A percentile compares a stretch with the other conserved stretches of the same genome.
These are phyloP conservation scores for Setaria viridis DNA, from an alignment of 202 grass and related monocot species.

Conservation along the genomic window DNA sequence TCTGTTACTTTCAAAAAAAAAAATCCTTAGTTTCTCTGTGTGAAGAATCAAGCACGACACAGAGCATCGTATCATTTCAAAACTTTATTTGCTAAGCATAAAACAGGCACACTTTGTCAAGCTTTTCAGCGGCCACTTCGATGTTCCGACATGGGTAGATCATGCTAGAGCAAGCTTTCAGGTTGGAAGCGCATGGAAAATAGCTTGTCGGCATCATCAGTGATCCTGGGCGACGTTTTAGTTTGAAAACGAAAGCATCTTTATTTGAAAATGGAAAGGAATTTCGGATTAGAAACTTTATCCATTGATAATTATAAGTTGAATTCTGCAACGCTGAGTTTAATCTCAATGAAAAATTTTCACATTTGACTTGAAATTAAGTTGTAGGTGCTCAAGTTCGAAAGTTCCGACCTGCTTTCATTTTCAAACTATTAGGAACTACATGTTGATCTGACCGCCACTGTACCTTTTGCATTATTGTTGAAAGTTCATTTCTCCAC, in stretches of 20 bases:
- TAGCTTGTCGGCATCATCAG: neutral
- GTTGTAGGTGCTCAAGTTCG: too few species aligned
- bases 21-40: neutral
- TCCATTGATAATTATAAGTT: neutral
- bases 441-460: neutral
- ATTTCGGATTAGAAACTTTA: neutral
- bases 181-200: neutral
- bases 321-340: neutral
- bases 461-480: too few species aligned
- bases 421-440: neutral
- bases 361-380: neutral
- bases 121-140: neutral
- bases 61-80: neutral
- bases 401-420: too few species aligned
- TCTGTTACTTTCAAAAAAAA: neutral
- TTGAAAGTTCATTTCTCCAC: neutral
- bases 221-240: neutral
- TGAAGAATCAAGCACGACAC: neutral
- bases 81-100: neutral
- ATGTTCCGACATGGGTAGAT: neutral
- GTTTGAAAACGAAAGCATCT: neutral
- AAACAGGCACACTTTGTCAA: neutral
- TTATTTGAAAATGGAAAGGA: neutral
- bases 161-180: neutral
- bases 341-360: neutral